Conservation (phyloP, 768 basidiomycete genomes). For the Guyanaporus albipodus region DNA sequence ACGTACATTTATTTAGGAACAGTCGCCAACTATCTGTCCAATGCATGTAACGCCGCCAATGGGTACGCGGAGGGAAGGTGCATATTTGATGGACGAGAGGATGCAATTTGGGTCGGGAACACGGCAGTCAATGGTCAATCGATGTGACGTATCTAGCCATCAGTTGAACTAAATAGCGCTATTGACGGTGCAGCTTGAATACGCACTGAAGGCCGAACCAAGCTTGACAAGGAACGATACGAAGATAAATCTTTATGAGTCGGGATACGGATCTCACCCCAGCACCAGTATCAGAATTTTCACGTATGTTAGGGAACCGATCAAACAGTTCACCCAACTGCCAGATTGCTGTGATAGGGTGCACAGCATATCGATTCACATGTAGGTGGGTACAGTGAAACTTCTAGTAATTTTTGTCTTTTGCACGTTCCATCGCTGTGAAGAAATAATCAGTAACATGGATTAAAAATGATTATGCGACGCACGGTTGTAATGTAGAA, state of each 20-base stretch:
- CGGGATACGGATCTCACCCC: too few species aligned
- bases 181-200: too few species aligned
- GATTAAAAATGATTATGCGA: constrained; percentile 28
- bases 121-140: neutral
- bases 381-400: neutral
- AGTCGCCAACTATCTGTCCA: neutral
- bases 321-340: too few species aligned
- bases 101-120: constrained; percentile 1
- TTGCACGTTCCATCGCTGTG: constrained; percentile 33
- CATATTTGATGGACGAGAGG: constrained; percentile 5
- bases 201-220: too few species aligned
- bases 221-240: too few species aligned
- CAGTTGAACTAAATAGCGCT: too few species aligned
- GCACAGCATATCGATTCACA: neutral
- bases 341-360: too few species aligned
- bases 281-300: neutral
- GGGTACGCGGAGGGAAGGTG: constrained; percentile 2
- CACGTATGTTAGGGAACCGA: neutral
- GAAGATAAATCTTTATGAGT: too few species aligned
- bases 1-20: neutral
- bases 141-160: neutral
- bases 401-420: constrained; percentile 24
- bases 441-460: neutral
- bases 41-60: neutral
- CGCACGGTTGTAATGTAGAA: constrained; percentile 91